Evolutionary conservation across 1,284 basidiomycete genomes (phyloP), one percentile per base, ranked within the genome.

Genomic region (Boletus smithii): DNA sequence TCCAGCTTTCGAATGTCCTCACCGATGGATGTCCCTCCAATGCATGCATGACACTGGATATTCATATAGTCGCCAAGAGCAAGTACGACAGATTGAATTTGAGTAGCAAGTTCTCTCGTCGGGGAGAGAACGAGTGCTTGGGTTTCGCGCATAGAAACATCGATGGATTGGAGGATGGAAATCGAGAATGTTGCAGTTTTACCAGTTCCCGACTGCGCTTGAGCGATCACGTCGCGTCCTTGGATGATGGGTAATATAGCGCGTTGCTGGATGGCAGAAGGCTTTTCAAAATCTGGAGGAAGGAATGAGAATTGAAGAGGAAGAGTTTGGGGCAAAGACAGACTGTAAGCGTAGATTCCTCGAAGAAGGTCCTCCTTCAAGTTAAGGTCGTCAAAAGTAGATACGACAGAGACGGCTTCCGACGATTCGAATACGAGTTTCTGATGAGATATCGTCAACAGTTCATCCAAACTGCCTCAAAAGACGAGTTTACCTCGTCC

Each of bases 111-210:
- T 73, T 97, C 94, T 60, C 94, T 88, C 8, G 95, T 97, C 2
- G 94, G 90, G 18, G 93, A 95, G 34, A 99, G 83, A 36, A 99
- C 87, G 41, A 99, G 86, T 0, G 93, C 97, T 69, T 99, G 97
- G 1, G 94, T 97, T 70, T 98, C 95, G 49, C 95, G 85, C 42
- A 98, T 81, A 34, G 88, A 88, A 32, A 95, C 86, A 70, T 99
- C 97, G 80, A 99, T 97, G 51, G 93, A 91, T 65, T 95, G 92
- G 40, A 95, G 83, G 63, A 92, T 90, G 57, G 91, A 88, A 63
- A 95, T 95, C 56, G 91, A 91, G 71, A 94, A 99, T 4, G 97
- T 99, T 7, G 97, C 97, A 4, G 97, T 99, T 88, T 99, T 99
- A 79, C 97, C 97, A 22, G 97, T 99, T 65, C 97, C 97, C 22